Evolutionary conservation across 2,329 filamentous ascomycete genomes (phyloP).

Genomic region (Aspergillus cejpii): DNA sequence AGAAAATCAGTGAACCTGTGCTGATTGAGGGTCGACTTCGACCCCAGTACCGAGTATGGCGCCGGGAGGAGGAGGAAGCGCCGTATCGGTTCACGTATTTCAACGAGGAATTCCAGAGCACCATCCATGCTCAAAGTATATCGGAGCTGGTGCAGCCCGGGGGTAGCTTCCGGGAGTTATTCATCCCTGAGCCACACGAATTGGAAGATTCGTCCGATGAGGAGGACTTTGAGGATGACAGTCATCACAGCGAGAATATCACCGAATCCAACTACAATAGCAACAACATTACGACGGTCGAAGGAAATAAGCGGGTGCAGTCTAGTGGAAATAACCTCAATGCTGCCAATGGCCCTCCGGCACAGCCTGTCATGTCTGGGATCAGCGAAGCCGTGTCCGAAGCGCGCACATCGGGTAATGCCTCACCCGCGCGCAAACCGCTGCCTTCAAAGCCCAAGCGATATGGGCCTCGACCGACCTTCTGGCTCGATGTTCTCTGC

Average conservation of each 20-base stretch:
- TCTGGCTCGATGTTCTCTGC: conserved; percentile 89
- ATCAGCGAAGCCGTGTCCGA: conserved; percentile 33
- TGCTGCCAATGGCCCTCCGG: conserved; percentile 11
- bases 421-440: conserved; percentile 20
- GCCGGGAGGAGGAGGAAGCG: conserved; percentile 76
- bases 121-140: conserved; percentile 91
- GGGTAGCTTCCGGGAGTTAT: conserved; percentile 76
- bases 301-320: not conserved
- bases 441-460: conserved; percentile 37
- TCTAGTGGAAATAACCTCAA: conserved; percentile 7
- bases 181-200: conserved; percentile 76
- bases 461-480: conserved; percentile 80
- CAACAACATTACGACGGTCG: conserved; percentile 24
- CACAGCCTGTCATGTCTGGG: conserved; percentile 30
- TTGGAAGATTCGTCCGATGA: conserved; percentile 67
- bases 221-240: conserved; percentile 45
- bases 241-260: conserved; percentile 19
- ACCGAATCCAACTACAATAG: conserved; percentile 12
- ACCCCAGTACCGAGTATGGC: conserved; percentile 74
- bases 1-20: conserved; percentile 89
- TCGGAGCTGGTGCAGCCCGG: conserved; percentile 86
- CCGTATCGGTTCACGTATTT: conserved; percentile 98
- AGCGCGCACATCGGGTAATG: conserved; percentile 19
- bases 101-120: conserved; percentile 93
- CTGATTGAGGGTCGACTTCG: conserved; percentile 83